Evolutionary conservation across 305 asterid species (phyloP).

Genomic region (Solanum hybrid): DNA sequence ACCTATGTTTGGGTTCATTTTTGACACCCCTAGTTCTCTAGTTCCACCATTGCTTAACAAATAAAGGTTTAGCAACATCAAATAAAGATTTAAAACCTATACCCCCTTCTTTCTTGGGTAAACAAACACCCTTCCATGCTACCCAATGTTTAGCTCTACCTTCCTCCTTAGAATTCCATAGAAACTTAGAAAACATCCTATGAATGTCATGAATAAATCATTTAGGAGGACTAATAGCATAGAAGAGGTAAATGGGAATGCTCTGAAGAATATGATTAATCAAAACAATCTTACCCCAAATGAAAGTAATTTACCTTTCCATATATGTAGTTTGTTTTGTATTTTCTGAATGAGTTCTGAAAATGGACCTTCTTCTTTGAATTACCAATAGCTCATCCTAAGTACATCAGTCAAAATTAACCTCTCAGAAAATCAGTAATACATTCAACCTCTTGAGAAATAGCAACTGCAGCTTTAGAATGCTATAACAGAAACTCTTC

Average conservation of each 20-base stretch:
- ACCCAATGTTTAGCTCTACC: background rate
- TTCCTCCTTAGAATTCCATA: background rate
- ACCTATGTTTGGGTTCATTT: too few species aligned
- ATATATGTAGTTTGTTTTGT: background rate
- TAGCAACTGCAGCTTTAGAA: background rate
- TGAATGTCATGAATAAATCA: background rate
- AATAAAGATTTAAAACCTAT: background rate
- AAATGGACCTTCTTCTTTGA: too few species aligned
- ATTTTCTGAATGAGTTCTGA: background rate
- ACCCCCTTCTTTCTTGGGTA: background rate
- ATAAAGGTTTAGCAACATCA: background rate
- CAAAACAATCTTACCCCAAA: background rate
- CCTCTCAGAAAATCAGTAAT: background rate
- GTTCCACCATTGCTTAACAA: background rate
- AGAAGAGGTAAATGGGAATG: background rate
- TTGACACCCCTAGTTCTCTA: too few species aligned
- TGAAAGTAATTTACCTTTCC: background rate
- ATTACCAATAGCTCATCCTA: background rate
- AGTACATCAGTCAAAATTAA: too few species aligned
- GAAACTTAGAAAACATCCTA: background rate
- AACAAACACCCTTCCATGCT: background rate
- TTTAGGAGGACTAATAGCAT: background rate
- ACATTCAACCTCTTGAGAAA: background rate
- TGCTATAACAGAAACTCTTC: background rate
- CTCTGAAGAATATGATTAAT: background rate